Base-by-base conservation (phyloP, 371 early-diverging fungal species). In the Batkoa obscura region DNA sequence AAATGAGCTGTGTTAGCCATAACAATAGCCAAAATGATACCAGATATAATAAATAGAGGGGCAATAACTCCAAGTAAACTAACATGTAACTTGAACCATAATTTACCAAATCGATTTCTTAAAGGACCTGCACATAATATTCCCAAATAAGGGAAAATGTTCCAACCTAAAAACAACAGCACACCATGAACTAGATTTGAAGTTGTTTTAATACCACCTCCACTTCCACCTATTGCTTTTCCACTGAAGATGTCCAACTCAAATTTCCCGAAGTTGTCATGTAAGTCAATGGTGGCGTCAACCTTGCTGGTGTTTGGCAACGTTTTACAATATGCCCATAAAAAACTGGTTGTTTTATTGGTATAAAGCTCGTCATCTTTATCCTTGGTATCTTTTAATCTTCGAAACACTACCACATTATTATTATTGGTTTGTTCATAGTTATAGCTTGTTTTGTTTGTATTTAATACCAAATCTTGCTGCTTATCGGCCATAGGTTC, bases 361-460 rank as follows among this genome's bases (percentile, higher is more conserved):
- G 17, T 37, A 30, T 37, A 23, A 15, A 39, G 38, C 23, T 35
- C 39, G 8, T 34, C 53, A 6, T 32, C 39, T 9, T 10, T 13
- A 30, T 53, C 53, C 8, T n/a, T n/a, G 30, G 53, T 53, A 39
- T 53, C 36, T 39, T 53, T 53, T 37, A 53, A 15, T 38, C 53
- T 34, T 17, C 53, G 53, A 39, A 32, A 53, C 9, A 53, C 53
- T 12, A 23, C 15, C 10, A 30, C 35, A 2, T 37, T 53, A 23
- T 23, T 23, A 23, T 23, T 23, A 23, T 23, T 23, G 23, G 23
- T 23, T 23, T 23, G 23, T 23, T 23, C 23, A 23, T 23, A 23
- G 23, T 23, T 23, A 23, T 23, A 23, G 23, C 23, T 23, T 13
- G 53, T 13, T 35, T 53, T 53, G n/a, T 12, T 12, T 3, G 9